Evolutionary conservation across 345 rosid species (phyloP).

Genomic region (Eucalyptus caleyi): DNA sequence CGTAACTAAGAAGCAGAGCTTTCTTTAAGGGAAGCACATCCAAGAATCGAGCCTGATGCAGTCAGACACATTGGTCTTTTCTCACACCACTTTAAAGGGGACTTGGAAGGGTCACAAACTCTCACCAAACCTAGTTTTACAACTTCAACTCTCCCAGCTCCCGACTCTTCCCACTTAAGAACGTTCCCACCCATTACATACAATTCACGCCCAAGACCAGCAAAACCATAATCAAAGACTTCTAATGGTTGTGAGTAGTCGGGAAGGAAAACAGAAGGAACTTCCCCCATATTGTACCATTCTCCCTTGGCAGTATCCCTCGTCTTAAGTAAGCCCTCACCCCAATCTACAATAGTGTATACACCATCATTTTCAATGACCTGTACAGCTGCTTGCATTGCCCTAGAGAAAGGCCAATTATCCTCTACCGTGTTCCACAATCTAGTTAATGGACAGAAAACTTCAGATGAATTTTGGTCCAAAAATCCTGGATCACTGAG

Average conservation of each 20-base stretch:
- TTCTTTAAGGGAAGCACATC: conserved; percentile 75
- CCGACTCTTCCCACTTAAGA: conserved; percentile 74
- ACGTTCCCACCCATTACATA: conserved; percentile 77
- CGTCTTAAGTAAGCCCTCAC: conserved; percentile 64
- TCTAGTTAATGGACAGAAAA: conserved; percentile 28
- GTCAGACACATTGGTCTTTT: conserved; percentile 48
- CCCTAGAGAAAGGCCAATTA: conserved; percentile 70
- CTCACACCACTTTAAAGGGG: conserved; percentile 61
- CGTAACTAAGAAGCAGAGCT: not conserved
- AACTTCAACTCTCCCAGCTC: conserved; percentile 46
- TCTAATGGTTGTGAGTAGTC: conserved; percentile 46
- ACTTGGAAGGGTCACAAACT: conserved; percentile 46
- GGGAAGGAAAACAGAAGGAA: conserved; percentile 51
- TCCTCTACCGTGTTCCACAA: conserved; percentile 56
- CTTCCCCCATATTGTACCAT: conserved; percentile 58
- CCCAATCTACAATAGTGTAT: conserved; percentile 59
- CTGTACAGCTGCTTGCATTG: conserved; percentile 66
- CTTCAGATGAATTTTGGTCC: conserved; percentile 33
- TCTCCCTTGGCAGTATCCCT: conserved; percentile 46
- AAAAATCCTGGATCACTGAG: conserved; percentile 44
- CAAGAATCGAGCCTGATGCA: conserved; percentile 53
- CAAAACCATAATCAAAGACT: conserved; percentile 63
- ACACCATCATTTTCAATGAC: conserved; percentile 43
- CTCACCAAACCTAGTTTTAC: conserved; percentile 50
- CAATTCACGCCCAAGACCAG: conserved; percentile 44